Evolutionary conservation across 2,329 filamentous ascomycete species (phyloP).

Genomic region (Exophiala alcalophila): DNA sequence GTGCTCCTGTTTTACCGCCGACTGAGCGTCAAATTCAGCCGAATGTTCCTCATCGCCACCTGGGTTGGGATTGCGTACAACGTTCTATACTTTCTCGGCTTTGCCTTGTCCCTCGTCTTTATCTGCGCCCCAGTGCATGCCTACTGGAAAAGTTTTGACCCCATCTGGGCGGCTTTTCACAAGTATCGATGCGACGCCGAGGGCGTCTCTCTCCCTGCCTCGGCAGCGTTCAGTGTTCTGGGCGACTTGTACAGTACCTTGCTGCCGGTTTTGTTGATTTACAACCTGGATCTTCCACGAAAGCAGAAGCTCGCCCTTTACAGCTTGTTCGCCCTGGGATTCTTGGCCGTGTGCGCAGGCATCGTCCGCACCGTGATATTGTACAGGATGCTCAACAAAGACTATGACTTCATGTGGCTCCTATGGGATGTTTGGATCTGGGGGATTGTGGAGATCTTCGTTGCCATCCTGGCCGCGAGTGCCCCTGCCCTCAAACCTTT

Average conservation of each 20-base stretch:
- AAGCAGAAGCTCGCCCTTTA: constrained; percentile 28
- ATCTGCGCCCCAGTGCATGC: constrained; percentile 27
- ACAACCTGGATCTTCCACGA: constrained; percentile 22
- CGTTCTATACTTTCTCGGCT: constrained; percentile 22
- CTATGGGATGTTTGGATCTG: constrained; percentile 32
- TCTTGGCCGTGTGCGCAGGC: constrained; percentile 28
- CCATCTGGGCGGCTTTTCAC: constrained; percentile 20
- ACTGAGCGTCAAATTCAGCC: constrained; percentile 27
- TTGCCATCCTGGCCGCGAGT: constrained; percentile 34
- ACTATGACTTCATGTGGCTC: constrained; percentile 28
- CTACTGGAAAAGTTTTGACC: constrained; percentile 28
- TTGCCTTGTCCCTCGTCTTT: constrained; percentile 22
- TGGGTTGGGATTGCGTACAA: constrained; percentile 32
- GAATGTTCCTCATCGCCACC: constrained; percentile 26
- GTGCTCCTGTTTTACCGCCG: constrained; percentile 32
- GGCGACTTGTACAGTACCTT: constrained; percentile 30
- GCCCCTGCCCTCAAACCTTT: constrained; percentile 35
- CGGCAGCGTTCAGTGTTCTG: constrained; percentile 25
- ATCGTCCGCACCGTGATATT: constrained; percentile 27
- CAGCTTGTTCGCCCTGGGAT: constrained; percentile 26
- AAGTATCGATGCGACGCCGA: constrained; percentile 23
- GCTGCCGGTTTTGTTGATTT: constrained; percentile 27
- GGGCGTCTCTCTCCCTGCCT: constrained; percentile 20
- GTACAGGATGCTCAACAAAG: constrained; percentile 21
- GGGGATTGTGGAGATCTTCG: constrained; percentile 33